These are phyloP conservation scores for Colletotrichum phormii DNA, from an alignment of 2,329 filamentous ascomycete species.

Conservation along the genomic window DNA sequence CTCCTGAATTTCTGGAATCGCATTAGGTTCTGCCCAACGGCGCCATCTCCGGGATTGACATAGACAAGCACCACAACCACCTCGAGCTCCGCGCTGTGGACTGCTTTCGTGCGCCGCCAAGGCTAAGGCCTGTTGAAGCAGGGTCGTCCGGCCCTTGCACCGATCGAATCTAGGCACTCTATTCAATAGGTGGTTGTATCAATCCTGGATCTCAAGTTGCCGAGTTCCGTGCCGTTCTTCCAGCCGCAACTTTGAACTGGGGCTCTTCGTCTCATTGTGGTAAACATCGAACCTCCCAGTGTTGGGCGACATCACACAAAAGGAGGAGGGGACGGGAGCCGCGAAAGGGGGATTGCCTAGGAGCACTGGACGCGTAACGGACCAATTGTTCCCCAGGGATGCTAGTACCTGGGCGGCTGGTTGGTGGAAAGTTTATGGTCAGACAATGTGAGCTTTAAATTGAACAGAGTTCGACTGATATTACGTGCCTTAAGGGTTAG, in stretches of 20 bases:
- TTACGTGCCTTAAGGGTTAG: neutral
- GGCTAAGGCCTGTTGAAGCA: slow-evolving; percentile 29
- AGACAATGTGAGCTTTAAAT: slow-evolving; percentile 24
- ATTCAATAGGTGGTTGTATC: neutral
- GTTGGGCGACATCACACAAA: neutral
- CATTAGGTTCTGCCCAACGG: neutral
- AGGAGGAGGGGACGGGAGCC: neutral
- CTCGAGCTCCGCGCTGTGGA: no score
- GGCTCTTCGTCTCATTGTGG: neutral
- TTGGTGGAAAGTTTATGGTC: slow-evolving; percentile 34
- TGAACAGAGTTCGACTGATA: slow-evolving; percentile 20
- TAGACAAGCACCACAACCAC: slow-evolving; percentile 6
- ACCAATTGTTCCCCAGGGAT: slow-evolving; percentile 4
- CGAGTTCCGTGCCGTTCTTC: slow-evolving; percentile 33
- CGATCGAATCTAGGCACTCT: slow-evolving; percentile 13
- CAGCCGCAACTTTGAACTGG: neutral
- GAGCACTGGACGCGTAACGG: slow-evolving; percentile 1
- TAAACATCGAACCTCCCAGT: neutral
- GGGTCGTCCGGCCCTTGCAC: slow-evolving; percentile 12
- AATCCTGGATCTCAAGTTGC: slow-evolving; percentile 10
- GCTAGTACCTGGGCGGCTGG: slow-evolving; percentile 2
- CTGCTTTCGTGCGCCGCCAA: neutral
- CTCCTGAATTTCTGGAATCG: slow-evolving; percentile 30
- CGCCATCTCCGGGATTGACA: slow-evolving; percentile 23
- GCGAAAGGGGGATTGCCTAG: slow-evolving; percentile 2